Evolutionary conservation across 768 basidiomycete species (phyloP).

Genomic region (Suillus variegatus): DNA sequence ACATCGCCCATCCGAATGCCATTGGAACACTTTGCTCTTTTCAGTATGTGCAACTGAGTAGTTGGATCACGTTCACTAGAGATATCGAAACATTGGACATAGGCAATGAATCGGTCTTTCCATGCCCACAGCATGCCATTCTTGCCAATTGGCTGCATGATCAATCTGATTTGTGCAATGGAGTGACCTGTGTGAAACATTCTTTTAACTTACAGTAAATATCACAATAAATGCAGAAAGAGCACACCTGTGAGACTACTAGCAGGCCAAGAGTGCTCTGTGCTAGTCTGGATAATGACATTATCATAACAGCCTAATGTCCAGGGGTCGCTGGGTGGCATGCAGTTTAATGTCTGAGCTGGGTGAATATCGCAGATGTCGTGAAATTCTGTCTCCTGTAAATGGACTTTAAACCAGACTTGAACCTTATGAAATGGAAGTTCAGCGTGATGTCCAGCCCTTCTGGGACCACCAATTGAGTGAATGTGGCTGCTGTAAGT

Average conservation of each 20-base stretch:
- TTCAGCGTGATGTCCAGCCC: too few species aligned
- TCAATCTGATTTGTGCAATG: too few species aligned
- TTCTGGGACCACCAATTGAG: too few species aligned
- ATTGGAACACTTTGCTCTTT: constrained; percentile 17
- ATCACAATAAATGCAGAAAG: too few species aligned
- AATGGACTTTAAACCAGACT: constrained; percentile 9
- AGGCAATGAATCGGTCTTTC: not conserved
- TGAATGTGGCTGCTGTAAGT: too few species aligned
- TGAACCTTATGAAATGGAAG: too few species aligned
- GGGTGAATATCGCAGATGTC: not conserved
- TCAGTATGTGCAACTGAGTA: constrained; percentile 25
- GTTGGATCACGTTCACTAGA: constrained; percentile 17
- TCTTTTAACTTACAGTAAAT: too few species aligned
- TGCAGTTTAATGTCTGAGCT: not conserved
- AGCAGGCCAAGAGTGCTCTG: too few species aligned
- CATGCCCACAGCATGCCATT: too few species aligned
- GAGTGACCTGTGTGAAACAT: too few species aligned
- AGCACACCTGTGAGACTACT: too few species aligned
- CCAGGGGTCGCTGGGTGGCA: not conserved
- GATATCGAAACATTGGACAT: constrained; percentile 28
- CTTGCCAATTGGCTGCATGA: too few species aligned
- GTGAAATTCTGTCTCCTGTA: not conserved
- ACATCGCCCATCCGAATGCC: constrained; percentile 25
- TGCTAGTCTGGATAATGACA: not conserved
- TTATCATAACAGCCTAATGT: not conserved